Evolutionary conservation across 1,284 basidiomycete genomes (phyloP).

Genomic region (Laetiporus sulphureus): DNA sequence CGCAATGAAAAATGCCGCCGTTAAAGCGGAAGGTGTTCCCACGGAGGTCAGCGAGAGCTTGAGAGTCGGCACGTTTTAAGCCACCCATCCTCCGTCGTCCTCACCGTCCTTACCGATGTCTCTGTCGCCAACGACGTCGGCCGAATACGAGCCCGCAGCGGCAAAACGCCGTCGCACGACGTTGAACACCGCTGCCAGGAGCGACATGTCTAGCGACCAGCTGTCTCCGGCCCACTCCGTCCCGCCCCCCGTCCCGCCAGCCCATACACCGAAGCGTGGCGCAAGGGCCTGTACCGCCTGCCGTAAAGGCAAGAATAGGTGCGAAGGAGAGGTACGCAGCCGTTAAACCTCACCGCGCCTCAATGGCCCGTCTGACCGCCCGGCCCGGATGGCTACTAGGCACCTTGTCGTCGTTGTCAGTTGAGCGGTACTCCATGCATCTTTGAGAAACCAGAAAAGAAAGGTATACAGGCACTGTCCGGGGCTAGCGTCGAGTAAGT

Average conservation of each 20-base stretch:
- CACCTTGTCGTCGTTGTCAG: conserved; percentile 86
- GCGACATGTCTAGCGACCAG: conserved; percentile 14
- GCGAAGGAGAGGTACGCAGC: conserved; percentile 73
- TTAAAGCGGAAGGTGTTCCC: conserved; percentile 3
- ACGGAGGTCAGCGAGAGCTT: conserved; percentile 7
- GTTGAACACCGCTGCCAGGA: conserved; percentile 15
- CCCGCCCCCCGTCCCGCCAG: conserved; percentile 18
- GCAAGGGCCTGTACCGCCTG: conserved; percentile 77
- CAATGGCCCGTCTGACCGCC: conserved; percentile 52
- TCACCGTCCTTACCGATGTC: conserved; percentile 23
- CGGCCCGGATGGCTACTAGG: conserved; percentile 66
- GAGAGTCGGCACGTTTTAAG: conserved; percentile 4
- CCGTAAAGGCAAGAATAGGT: conserved; percentile 88
- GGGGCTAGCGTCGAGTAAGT: conserved; percentile 70
- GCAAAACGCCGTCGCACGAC: conserved; percentile 26
- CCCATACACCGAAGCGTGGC: conserved; percentile 73
- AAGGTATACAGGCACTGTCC: conserved; percentile 52
- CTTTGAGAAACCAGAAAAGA: conserved; percentile 91
- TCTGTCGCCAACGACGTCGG: conserved; percentile 29
- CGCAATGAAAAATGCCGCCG: background rate
- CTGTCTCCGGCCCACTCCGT: conserved; percentile 14
- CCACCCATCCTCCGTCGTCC: background rate
- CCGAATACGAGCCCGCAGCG: conserved; percentile 21
- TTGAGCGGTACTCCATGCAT: conserved; percentile 79
- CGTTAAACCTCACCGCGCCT: conserved; percentile 25